Conservation (phyloP, 371 early-diverging fungal genomes). For the Homolaphlyctis polyrhiza region DNA sequence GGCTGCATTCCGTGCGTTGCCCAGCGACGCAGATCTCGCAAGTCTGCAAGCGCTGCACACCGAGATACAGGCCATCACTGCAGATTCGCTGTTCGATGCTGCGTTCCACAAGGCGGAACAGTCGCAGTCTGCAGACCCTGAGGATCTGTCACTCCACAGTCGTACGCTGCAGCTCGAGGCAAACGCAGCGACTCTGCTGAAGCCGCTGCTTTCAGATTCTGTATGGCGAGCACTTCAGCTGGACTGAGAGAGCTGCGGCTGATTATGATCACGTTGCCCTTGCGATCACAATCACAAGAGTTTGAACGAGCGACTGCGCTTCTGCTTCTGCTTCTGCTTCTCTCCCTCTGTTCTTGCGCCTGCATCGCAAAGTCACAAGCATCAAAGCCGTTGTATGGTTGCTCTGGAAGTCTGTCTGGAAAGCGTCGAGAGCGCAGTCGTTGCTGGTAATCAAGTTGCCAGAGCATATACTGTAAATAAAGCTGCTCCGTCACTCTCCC, state of each 20-base stretch:
- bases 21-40: background rate
- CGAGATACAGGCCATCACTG: background rate
- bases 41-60: background rate
- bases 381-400: no score
- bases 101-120: background rate
- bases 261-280: no score
- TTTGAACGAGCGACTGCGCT: no score
- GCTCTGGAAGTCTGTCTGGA: conserved; percentile 44
- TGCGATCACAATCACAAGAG: no score
- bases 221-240: no score
- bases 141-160: background rate
- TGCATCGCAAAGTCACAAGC: background rate
- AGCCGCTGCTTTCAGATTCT: no score
- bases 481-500: no score
- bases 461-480: no score
- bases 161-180: background rate
- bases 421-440: conserved; percentile 41
- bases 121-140: background rate
- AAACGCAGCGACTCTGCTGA: background rate
- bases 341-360: background rate
- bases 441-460: conserved; percentile 21
- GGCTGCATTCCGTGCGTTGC: background rate
- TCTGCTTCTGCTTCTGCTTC: no score
- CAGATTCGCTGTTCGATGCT: background rate
- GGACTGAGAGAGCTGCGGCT: no score